phyloP scores from a whole-genome alignment of 208 protist genomes.

The Crithidia sp. region DNA sequence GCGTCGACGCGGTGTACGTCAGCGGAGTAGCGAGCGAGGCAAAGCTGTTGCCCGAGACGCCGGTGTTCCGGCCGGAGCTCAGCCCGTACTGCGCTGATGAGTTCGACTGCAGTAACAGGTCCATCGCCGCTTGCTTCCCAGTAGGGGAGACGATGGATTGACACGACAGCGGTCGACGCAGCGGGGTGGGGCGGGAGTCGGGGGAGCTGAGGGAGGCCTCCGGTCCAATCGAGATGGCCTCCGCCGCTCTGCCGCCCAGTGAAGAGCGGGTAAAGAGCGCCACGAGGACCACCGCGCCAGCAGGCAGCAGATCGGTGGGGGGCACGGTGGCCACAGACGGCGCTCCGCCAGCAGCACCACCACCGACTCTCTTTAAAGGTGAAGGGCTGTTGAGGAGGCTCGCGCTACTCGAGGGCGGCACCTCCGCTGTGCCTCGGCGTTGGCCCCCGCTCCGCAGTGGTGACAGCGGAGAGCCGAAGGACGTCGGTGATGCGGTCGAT shows the following conservation, averaged over 20 bases:
- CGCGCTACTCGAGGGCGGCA: too few relatives aligned
- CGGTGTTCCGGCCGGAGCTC: slow-evolving; percentile 2
- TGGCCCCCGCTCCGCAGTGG: too few relatives aligned
- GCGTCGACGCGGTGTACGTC: not conserved
- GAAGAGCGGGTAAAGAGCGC: not conserved
- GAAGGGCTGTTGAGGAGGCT: too few relatives aligned
- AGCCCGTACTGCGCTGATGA: slow-evolving; percentile 14
- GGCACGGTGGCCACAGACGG: not conserved
- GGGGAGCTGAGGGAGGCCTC: not conserved
- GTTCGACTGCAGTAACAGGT: not conserved
- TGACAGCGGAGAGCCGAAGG: too few relatives aligned
- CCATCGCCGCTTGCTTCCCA: not conserved
- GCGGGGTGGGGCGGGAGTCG: not conserved
- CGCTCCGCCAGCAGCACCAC: not conserved
- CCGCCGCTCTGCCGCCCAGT: not conserved
- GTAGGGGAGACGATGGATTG: slow-evolving; percentile 8
- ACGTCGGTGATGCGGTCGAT: too few relatives aligned
- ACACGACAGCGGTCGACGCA: not conserved
- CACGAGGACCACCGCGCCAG: not conserved
- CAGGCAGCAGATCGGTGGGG: not conserved
- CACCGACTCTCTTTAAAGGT: not conserved
- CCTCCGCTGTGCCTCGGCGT: too few relatives aligned
- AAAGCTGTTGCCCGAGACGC: not conserved
- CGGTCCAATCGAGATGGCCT: not conserved
- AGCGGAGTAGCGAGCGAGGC: slow-evolving; percentile 3